Conservation (phyloP, 164 flowering plant genomes). For the Magnolia sinica region DNA sequence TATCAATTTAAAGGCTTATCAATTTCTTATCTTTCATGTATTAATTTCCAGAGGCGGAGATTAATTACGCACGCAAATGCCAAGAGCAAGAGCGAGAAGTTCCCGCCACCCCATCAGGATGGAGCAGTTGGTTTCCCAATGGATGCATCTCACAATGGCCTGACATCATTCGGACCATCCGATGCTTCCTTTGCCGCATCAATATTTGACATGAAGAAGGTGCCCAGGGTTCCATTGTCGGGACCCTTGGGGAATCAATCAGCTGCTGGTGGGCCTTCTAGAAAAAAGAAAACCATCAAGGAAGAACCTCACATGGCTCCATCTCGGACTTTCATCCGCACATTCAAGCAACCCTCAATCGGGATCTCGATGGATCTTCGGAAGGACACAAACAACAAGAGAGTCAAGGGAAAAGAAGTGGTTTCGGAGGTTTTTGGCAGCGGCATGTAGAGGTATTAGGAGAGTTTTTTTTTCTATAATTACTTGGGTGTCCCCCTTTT, state of each 20-base stretch:
- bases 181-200: slow-evolving; percentile 57
- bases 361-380: slow-evolving; percentile 44
- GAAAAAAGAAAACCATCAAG: slow-evolving; percentile 36
- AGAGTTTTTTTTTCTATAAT: background rate
- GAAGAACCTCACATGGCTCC: slow-evolving; percentile 44
- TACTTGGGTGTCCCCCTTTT: slow-evolving; percentile 4
- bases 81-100: slow-evolving; percentile 92
- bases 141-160: slow-evolving; percentile 49
- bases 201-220: slow-evolving; percentile 34
- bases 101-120: slow-evolving; percentile 95
- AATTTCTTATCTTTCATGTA: background rate
- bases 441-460: slow-evolving; percentile 17
- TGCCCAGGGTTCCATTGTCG: slow-evolving; percentile 28
- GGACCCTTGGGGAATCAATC: slow-evolving; percentile 29
- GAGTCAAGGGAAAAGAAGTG: slow-evolving; percentile 40
- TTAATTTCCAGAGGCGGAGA: slow-evolving; percentile 60
- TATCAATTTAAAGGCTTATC: background rate
- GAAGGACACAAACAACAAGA: slow-evolving; percentile 8
- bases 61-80: slow-evolving; percentile 51
- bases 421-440: slow-evolving; percentile 48
- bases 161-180: slow-evolving; percentile 48
- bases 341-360: slow-evolving; percentile 47
- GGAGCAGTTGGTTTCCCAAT: slow-evolving; percentile 61
- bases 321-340: slow-evolving; percentile 36
- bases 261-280: slow-evolving; percentile 34